Evolutionary conservation across 2,329 filamentous ascomycete species (phyloP), one percentile per base, ranked within the genome.

Genomic region (Leptodontidium sp.): DNA sequence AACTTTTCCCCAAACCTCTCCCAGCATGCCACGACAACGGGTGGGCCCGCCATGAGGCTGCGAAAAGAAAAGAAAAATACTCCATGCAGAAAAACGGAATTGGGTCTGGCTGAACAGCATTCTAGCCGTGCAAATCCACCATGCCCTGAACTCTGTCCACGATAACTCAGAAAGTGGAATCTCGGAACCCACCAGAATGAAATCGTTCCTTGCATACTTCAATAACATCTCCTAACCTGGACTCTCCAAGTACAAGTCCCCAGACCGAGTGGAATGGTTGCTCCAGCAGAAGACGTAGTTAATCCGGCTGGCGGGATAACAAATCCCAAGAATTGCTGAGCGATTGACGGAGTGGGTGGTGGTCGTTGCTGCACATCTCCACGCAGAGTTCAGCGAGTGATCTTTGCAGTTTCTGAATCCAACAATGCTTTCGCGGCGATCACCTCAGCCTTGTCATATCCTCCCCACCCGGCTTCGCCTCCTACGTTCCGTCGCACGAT

Each of bases 401-500:
- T 71, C 65, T 76, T 71, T 49, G 64, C 58, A 43, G 70, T 67
- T 65, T 76, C 75, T 53, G 73, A 71, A 67, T 75, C 72, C 61
- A 79, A 70, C 24, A 78, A 82, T 73, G 90, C 88, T 74, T 88
- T 86, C 61, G 91, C 91, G 14, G 92, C 92, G 74, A 87, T 86
- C 62, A 97, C 81, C 78, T 97, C 93, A 2, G 86, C 85, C 75
- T 87, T 83, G 68, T 91, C 88, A 79, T 93, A 95, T 9, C 92
- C 93, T 75, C 87, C 84, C 90, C 91, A 94, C 21, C 87, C 86
- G 71, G 84, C 84, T 79, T 93, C 87, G 67, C 86, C 82, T 61
- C 86, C 83, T 45, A 84, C 81, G 77, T 87, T 84, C 70, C 86
- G 86, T 69, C 91, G 86, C 70, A 94, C 88, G 74, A 96, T 94